Evolutionary conservation across 352 stramenopile genomes (phyloP), one percentile per base, ranked within the genome.

Genomic region (Globisporangium emineosum): DNA sequence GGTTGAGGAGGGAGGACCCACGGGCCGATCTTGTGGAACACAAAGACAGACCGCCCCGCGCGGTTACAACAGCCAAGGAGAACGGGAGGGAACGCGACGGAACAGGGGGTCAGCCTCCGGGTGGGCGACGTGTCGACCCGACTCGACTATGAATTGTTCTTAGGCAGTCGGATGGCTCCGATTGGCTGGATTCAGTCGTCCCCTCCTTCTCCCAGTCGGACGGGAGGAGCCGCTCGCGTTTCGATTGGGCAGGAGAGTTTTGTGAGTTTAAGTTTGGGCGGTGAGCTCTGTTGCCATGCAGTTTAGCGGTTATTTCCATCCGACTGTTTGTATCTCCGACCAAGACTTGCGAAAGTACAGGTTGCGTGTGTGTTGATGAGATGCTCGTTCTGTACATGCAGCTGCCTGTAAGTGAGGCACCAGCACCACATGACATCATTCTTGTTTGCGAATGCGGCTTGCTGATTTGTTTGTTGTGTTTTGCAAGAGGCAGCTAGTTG

Each of bases 81-180:
- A 59, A 47, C 32, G 53, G 10, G 12, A 59, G 1, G n/a, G 55
- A 61, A 61, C 55, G 23, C 25, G 55, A 61, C 55, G 55, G 37
- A 61, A 61, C 55, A 61, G 21, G 5, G 3, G 23, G 42, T 49
- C 25, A 52, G 13, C 17, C 33, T 37, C 21, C n/a, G 30, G 55
- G 2, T 1, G 55, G 55, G 55, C 55, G 55, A 61, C 55, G 29
- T 61, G 5, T 10, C 21, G 8, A 60, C 54, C 35, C 52, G 27
- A 58, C 30, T 15, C 52, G 9, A 35, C 35, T 27, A 49, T 45
- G 25, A 21, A 17, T 35, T 30, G 10, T 61, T 61, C 55, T 61
- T 61, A 27, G 6, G 12, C 13, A 21, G 35, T 61, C 55, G 35
- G 23, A 61, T 42, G 55, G 17, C 23, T 4, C 37, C 52, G 35